Evolutionary conservation across 495 filamentous ascomycete genomes (phyloP).

Genomic region (Letharia lupina): DNA sequence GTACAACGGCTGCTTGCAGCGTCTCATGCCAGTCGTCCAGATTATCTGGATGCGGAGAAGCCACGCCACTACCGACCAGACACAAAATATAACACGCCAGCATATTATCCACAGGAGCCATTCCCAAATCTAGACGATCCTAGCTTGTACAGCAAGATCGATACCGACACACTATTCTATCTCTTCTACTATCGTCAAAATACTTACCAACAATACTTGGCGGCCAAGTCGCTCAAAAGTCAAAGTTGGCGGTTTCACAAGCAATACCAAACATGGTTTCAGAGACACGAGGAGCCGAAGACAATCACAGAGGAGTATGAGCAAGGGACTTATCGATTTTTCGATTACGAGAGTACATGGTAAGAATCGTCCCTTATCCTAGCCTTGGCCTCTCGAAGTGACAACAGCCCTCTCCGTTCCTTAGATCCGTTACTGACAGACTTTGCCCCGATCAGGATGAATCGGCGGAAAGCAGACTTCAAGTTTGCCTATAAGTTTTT

Average conservation of each 20-base stretch:
- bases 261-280: constrained; percentile 99
- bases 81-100: constrained; percentile 65
- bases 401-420: constrained; percentile 13
- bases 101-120: constrained; percentile 87
- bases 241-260: constrained; percentile 99
- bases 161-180: constrained; percentile 96
- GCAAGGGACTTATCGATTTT: constrained; percentile 97
- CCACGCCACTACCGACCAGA: constrained; percentile 78
- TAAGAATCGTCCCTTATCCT: constrained; percentile 32
- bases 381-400: neutral
- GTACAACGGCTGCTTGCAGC: constrained; percentile 61
- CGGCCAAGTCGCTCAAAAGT: constrained; percentile 87
- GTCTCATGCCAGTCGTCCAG: constrained; percentile 63
- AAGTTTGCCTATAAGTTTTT: constrained; percentile 97
- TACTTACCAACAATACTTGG: constrained; percentile 92
- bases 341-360: constrained; percentile 99
- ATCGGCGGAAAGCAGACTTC: constrained; percentile 95
- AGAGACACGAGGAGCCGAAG: constrained; percentile 96
- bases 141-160: constrained; percentile 72
- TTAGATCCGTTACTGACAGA: constrained; percentile 14
- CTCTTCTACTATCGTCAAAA: constrained; percentile 98
- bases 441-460: constrained; percentile 70
- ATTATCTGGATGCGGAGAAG: constrained; percentile 68
- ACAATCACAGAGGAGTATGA: constrained; percentile 97
- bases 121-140: constrained; percentile 85